Base-by-base conservation (phyloP, 2,329 filamentous ascomycete genomes). In the Claviceps pazoutovae region DNA sequence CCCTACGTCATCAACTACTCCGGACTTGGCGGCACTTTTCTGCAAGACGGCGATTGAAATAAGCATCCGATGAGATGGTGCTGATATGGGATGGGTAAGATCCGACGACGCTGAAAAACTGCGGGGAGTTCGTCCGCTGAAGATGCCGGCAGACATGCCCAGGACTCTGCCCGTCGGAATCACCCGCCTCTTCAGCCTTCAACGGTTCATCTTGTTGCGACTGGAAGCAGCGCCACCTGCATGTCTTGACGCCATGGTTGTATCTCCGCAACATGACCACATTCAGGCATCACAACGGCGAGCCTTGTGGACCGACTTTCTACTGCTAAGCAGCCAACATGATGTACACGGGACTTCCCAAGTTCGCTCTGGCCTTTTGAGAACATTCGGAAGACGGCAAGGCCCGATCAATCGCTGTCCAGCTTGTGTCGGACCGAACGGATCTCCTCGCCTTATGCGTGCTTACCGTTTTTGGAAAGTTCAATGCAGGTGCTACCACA, bases 391-490 rank as follows among this genome's bases (percentile, higher is more conserved):
- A 9, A 17, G 5, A 36, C 17, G 21, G 13, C 11, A 26, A 21
- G 19, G 42, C 38, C 34, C 34, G 46, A 48, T 34, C 9, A 23
- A 26, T 39, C 19, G 36, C 5, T 26, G 4, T 39, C 14, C 36
- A 16, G 46, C 46, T 48, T 16, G 5, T n/a, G 39, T 50, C 48
- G 48, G 48, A 50, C 48, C 41, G 48, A 50, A 45, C 41, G n/a
- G 48, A 34, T 43, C 30, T 23, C 48, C 38, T 17, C 48, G 37
- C 38, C 23, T n/a, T 16, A 23, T 45, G 43, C 43, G 8, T 30
- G 43, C 30, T 39, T 42, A 3, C 21, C 43, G 23, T 46, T 41
- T 34, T 26, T 50, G 41, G 26, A 30, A 37, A 43, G 36, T 46
- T 34, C 49, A 16, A 46, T 9, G n/a, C 49, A 39, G 17, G 43